These are phyloP conservation scores for Cutaneotrichosporon sp. DNA, from an alignment of 1,284 basidiomycete genomes.

Conservation along the genomic window DNA sequence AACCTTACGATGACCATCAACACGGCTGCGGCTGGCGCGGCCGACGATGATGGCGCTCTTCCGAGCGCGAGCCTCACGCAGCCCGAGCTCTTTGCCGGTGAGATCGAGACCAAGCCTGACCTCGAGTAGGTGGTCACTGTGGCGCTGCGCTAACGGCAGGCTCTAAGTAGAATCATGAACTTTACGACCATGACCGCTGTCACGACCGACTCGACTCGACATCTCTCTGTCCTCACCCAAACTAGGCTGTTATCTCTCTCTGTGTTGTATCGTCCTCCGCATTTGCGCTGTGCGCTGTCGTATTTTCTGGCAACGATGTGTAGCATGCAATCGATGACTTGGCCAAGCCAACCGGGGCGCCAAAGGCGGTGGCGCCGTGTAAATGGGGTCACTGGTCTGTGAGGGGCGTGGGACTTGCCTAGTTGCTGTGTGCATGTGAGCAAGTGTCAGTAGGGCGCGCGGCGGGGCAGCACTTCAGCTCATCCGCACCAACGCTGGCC, in stretches of 20 bases:
- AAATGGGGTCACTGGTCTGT: too few relatives aligned
- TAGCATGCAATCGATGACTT: conserved; percentile 8
- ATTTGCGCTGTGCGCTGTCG: conserved; percentile 1
- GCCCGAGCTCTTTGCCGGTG: conserved; percentile 18
- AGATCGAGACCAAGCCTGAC: conserved; percentile 5
- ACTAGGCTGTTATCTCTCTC: conserved; percentile 6
- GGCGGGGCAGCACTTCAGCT: background rate
- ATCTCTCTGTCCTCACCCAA: background rate
- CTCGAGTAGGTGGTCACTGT: background rate
- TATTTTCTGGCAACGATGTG: background rate
- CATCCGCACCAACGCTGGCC: too few relatives aligned
- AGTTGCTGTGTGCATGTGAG: background rate
- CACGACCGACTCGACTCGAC: conserved; percentile 4
- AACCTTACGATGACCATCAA: conserved; percentile 2
- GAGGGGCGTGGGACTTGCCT: background rate
- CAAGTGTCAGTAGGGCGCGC: background rate
- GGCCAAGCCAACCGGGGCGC: background rate
- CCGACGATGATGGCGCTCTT: conserved; percentile 6
- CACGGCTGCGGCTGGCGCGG: conserved; percentile 6
- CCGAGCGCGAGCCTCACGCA: conserved; percentile 20
- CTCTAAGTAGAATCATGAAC: conserved; percentile 2
- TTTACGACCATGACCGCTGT: background rate
- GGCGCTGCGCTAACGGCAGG: background rate
- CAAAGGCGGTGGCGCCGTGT: too few relatives aligned
- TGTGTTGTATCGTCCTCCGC: conserved; percentile 4